Evolutionary conservation across 805 yeast genomes (phyloP).

Genomic region (Danielia oregonensis): DNA sequence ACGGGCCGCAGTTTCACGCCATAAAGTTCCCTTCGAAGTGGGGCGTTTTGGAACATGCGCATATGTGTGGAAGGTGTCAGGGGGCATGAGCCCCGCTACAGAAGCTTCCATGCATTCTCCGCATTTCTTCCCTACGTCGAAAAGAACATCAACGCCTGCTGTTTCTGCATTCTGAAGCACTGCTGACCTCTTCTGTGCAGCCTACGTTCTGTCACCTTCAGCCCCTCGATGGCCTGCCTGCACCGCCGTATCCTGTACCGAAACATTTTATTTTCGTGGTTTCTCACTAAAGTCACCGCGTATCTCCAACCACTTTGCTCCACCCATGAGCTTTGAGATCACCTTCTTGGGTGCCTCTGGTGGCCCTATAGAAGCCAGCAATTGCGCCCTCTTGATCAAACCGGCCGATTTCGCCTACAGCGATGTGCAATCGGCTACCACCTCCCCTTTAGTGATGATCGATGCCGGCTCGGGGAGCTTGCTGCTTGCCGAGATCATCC

Average conservation of each 20-base stretch:
- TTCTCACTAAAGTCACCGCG: no score
- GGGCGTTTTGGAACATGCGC: no score
- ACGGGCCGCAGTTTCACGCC: no score
- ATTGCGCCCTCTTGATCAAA: conserved; percentile 66
- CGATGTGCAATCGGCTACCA: conserved; percentile 24
- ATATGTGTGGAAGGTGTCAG: background rate
- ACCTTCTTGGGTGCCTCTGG: conserved; percentile 78
- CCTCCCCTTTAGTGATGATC: conserved; percentile 45
- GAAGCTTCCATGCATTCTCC: background rate
- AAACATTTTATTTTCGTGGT: no score
- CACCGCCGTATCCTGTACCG: background rate
- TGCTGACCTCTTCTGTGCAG: background rate
- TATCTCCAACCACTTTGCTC: no score
- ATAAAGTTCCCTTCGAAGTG: no score
- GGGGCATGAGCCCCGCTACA: background rate
- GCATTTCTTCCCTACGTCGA: no score
- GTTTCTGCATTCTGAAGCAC: no score
- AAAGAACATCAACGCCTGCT: no score
- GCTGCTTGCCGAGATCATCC: conserved; percentile 44
- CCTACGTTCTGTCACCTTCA: background rate
- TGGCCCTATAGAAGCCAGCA: conserved; percentile 73
- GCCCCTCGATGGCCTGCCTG: background rate
- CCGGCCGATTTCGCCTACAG: conserved; percentile 43
- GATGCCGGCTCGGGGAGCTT: conserved; percentile 81
- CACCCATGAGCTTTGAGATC: conserved; percentile 50